Evolutionary conservation across 176 grass and related monocot species (phyloP).

Genomic region (Lolium rigidum): DNA sequence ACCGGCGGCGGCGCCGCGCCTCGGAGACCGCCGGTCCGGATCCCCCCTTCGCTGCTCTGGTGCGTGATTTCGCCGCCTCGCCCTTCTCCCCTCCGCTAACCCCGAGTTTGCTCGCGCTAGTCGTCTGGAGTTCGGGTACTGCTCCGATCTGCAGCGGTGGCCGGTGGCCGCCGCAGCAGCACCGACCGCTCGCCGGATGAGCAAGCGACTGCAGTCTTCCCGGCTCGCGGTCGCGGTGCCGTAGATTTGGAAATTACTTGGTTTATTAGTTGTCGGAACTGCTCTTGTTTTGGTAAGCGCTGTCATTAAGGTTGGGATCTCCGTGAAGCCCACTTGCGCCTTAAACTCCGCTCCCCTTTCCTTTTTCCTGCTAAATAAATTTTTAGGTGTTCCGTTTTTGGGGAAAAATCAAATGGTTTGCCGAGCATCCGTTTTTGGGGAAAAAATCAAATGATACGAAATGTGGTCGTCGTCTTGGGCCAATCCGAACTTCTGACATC

Average conservation of each 20-base stretch:
- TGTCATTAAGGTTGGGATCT: neutral
- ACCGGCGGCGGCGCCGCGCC: neutral
- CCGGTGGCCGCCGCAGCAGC: neutral
- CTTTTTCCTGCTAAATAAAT: neutral
- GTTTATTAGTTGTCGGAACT: neutral
- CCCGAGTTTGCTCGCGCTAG: no score
- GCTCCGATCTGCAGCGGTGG: constrained; percentile 15
- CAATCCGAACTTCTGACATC: neutral
- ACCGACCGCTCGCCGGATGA: neutral
- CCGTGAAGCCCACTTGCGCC: neutral
- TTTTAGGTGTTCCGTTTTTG: neutral
- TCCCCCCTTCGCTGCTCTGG: constrained; percentile 1
- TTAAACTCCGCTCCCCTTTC: neutral
- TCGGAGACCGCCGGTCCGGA: neutral
- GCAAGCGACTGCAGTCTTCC: neutral
- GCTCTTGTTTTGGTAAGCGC: neutral
- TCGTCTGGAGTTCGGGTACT: neutral
- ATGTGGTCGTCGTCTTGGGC: no score
- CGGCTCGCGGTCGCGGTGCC: neutral
- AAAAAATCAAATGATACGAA: no score
- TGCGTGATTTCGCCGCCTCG: constrained; percentile 8
- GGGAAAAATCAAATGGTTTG: neutral
- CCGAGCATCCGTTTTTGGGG: neutral
- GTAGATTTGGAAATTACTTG: constrained; percentile 52
- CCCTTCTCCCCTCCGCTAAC: neutral